phyloP scores from a whole-genome alignment of 257 asterid genomes.

The Nicotiana obtusifolia region DNA sequence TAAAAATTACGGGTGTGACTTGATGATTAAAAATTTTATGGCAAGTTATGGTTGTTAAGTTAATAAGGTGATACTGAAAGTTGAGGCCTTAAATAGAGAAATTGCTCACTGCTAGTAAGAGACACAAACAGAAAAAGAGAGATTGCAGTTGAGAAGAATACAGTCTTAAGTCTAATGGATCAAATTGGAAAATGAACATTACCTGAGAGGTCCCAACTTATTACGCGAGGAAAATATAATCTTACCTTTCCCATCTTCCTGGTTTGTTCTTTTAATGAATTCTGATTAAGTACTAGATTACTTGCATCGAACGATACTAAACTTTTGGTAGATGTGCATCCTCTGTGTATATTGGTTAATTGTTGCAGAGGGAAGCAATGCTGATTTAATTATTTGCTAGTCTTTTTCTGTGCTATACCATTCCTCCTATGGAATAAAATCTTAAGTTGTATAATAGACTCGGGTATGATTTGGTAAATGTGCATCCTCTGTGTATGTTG shows the following conservation, averaged over 20 bases:
- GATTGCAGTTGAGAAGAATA: constrained; percentile 5
- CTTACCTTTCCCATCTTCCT: neutral
- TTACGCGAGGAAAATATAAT: neutral
- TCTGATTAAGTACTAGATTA: neutral
- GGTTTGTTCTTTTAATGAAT: neutral
- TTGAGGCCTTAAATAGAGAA: neutral
- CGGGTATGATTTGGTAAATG: neutral
- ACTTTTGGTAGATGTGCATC: neutral
- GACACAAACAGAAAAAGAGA: neutral
- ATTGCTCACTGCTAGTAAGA: neutral
- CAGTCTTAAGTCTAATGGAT: neutral
- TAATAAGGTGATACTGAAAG: neutral
- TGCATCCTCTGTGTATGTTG: too few species aligned
- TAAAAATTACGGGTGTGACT: neutral
- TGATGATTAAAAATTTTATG: neutral
- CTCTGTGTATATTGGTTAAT: neutral
- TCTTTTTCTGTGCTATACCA: neutral
- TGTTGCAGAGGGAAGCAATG: constrained; percentile 1
- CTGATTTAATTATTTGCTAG: neutral
- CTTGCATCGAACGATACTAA: neutral
- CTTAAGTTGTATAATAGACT: neutral
- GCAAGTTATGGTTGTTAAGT: neutral
- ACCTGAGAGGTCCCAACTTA: neutral
- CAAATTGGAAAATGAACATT: neutral
- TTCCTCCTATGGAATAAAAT: neutral